A percentile compares a stretch with the other conserved stretches of the same genome.
These are phyloP conservation scores for Aspergillus floridensis DNA, from an alignment of 2,329 filamentous ascomycete species.

Conservation along the genomic window DNA sequence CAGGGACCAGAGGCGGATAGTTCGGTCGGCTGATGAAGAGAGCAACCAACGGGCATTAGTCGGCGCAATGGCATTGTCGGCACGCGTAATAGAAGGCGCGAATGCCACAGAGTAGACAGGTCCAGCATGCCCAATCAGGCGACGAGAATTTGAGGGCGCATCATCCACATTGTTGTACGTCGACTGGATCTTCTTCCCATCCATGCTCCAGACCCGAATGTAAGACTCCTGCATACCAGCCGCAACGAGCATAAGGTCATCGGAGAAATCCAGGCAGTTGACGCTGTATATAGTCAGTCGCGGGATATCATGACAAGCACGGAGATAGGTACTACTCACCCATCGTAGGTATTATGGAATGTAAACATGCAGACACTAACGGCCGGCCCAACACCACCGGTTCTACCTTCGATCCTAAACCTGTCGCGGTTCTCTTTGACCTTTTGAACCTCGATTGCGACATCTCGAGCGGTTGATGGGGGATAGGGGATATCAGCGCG, in stretches of 20 bases:
- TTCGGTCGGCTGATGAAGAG: constrained; percentile 82
- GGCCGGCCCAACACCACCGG: constrained; percentile 76
- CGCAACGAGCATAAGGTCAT: constrained; percentile 82
- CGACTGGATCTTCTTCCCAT: constrained; percentile 76
- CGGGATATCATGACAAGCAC: background rate
- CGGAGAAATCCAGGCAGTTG: constrained; percentile 93
- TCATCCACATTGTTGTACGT: constrained; percentile 59
- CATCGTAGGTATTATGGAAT: constrained; percentile 93
- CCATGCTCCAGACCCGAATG: constrained; percentile 88
- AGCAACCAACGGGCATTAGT: constrained; percentile 73
- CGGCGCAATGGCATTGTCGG: constrained; percentile 51
- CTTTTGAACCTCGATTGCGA: constrained; percentile 90
- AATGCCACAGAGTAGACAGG: constrained; percentile 89
- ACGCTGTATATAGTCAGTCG: constrained; percentile 53
- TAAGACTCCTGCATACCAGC: constrained; percentile 91
- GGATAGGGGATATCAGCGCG: constrained; percentile 81
- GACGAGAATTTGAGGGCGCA: constrained; percentile 68
- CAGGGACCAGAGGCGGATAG: constrained; percentile 87
- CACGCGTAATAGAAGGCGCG: constrained; percentile 63
- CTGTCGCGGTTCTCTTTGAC: constrained; percentile 89
- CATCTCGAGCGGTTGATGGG: constrained; percentile 82
- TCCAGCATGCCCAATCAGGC: constrained; percentile 81
- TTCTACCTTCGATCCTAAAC: constrained; percentile 81
- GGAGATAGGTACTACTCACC: constrained; percentile 52
- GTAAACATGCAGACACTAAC: constrained; percentile 97